Conservation (phyloP, 1,284 basidiomycete genomes). For the Ganoderma sp. region DNA sequence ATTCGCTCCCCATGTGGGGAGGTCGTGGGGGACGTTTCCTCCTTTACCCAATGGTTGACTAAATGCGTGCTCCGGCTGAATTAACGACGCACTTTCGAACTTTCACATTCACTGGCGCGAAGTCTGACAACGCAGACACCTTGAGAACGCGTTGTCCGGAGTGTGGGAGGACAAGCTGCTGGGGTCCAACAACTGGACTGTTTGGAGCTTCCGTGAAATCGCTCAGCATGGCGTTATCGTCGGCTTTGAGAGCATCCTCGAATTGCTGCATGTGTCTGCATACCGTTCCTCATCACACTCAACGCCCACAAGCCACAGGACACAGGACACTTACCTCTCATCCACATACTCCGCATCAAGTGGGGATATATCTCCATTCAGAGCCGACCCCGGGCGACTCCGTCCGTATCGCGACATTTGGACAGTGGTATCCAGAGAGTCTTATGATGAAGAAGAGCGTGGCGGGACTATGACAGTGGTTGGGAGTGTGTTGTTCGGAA, state of each 20-base stretch:
- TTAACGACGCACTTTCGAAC: conserved; percentile 62
- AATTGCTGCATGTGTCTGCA: conserved; percentile 76
- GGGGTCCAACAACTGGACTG: conserved; percentile 43
- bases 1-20: conserved; percentile 67
- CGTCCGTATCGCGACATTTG: conserved; percentile 17
- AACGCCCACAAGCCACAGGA: background rate
- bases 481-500: conserved; percentile 1
- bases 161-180: conserved; percentile 37
- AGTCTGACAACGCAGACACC: conserved; percentile 89
- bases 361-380: conserved; percentile 20
- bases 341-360: conserved; percentile 67
- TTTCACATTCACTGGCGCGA: conserved; percentile 87
- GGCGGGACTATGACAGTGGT: conserved; percentile 23
- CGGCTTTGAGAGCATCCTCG: conserved; percentile 64
- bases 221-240: conserved; percentile 54
- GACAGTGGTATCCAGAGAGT: background rate
- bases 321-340: conserved; percentile 59
- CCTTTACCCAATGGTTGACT: conserved; percentile 43
- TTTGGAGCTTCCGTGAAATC: conserved; percentile 46
- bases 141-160: conserved; percentile 61
- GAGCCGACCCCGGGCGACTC: conserved; percentile 9
- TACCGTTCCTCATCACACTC: background rate
- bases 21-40: conserved; percentile 54
- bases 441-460: conserved; percentile 16
- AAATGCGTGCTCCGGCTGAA: background rate